Conservation (phyloP, 371 early-diverging fungal genomes). For the Lichtheimia ramosa region DNA sequence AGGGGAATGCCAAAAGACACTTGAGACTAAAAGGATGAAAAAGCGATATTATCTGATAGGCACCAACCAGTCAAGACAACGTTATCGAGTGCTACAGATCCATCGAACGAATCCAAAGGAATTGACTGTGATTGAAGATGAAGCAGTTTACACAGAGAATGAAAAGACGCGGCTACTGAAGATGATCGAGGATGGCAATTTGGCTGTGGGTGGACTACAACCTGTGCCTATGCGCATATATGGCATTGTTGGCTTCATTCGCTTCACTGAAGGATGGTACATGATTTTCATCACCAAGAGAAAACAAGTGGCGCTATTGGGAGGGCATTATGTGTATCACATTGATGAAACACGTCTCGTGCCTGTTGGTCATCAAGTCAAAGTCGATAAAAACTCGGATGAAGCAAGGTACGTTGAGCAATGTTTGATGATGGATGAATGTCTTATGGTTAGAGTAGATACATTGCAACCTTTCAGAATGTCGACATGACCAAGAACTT, state of each 20-base stretch:
- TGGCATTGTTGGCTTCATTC: constrained; percentile 75
- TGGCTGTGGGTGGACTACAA: constrained; percentile 73
- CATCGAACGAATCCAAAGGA: constrained; percentile 72
- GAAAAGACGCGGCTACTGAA: constrained; percentile 75
- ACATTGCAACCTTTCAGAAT: constrained; percentile 77
- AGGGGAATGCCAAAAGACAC: neutral
- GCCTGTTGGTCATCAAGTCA: constrained; percentile 64
- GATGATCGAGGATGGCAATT: constrained; percentile 85
- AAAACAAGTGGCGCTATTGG: constrained; percentile 87
- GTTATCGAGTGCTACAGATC: constrained; percentile 85
- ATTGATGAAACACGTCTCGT: constrained; percentile 88
- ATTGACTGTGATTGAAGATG: constrained; percentile 66
- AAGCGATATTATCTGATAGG: constrained; percentile 84
- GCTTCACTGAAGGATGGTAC: constrained; percentile 92
- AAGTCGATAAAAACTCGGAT: constrained; percentile 75
- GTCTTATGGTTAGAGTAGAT: constrained; percentile 34
- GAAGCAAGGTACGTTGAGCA: constrained; percentile 65
- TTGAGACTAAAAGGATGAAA: neutral
- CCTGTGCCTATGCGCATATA: constrained; percentile 54
- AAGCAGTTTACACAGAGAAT: constrained; percentile 68
- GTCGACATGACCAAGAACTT: constrained; percentile 87
- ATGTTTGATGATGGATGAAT: neutral
- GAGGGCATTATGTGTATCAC: constrained; percentile 95
- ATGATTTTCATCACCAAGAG: constrained; percentile 86
- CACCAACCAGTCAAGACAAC: constrained; percentile 71